Evolutionary conservation across 2,329 filamentous ascomycete genomes (phyloP).

Genomic region (Emmonsiellopsis sp.): DNA sequence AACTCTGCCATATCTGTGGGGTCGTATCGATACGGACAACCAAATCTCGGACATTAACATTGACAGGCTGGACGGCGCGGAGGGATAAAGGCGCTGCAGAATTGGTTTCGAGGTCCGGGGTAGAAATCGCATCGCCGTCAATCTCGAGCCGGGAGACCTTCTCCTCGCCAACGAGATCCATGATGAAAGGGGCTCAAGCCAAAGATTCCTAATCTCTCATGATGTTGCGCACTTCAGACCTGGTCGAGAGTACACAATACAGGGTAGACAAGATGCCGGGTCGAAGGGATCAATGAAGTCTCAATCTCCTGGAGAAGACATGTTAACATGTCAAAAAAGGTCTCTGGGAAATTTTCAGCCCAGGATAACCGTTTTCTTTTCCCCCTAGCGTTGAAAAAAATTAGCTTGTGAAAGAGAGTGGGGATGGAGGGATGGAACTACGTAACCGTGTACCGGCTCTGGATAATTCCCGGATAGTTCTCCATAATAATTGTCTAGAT

Average conservation of each 20-base stretch:
- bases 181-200: not conserved
- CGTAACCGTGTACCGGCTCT: too few species aligned
- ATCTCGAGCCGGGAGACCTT: constrained; percentile 9
- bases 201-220: not conserved
- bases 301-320: too few species aligned
- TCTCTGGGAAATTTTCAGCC: not conserved
- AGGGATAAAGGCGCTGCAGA: constrained; percentile 25
- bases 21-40: constrained; percentile 26
- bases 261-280: too few species aligned
- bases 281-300: too few species aligned
- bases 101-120: not conserved
- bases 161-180: not conserved
- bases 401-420: too few species aligned
- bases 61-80: constrained; percentile 31
- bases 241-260: too few species aligned
- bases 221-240: too few species aligned
- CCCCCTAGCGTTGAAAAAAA: too few species aligned
- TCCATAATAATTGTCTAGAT: too few species aligned
- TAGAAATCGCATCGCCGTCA: constrained; percentile 4
- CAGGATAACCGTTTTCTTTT: too few species aligned
- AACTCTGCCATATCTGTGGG: constrained; percentile 24
- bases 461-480: too few species aligned
- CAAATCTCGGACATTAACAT: constrained; percentile 27
- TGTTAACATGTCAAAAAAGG: not conserved
- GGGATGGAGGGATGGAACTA: too few species aligned